Conservation (phyloP, 1,139 yeast genomes). For the Kodamaea ohmeri region DNA sequence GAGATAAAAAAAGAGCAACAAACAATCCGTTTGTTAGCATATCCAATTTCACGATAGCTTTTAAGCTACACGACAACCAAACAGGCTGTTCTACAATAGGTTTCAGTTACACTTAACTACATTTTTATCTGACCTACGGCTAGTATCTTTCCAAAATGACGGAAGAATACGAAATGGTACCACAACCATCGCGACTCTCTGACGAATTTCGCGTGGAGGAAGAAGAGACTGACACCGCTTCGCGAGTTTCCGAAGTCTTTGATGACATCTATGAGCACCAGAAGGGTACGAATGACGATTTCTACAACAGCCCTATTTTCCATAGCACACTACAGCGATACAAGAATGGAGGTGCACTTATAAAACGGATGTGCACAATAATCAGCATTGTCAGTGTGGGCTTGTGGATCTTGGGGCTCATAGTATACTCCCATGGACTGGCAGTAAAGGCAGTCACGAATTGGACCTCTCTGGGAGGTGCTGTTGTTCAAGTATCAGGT, state of each 20-base stretch:
- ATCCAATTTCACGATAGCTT: too few relatives aligned
- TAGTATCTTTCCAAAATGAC: too few relatives aligned
- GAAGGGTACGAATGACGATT: slow-evolving; percentile 19
- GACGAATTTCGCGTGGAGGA: neutral
- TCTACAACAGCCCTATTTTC: slow-evolving; percentile 26
- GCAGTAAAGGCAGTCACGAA: slow-evolving; percentile 21
- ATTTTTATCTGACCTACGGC: too few relatives aligned
- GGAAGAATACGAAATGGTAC: slow-evolving; percentile 28
- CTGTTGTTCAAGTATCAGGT: slow-evolving; percentile 27
- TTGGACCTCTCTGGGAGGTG: slow-evolving; percentile 24
- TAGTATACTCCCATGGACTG: slow-evolving; percentile 31
- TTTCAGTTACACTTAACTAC: too few relatives aligned
- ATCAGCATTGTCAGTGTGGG: slow-evolving; percentile 8
- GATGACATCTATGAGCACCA: slow-evolving; percentile 26
- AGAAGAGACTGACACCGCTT: slow-evolving; percentile 10
- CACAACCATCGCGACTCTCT: slow-evolving; percentile 13
- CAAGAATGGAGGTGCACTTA: slow-evolving; percentile 15
- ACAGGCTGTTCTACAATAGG: too few relatives aligned
- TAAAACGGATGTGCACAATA: slow-evolving; percentile 12
- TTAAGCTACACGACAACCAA: too few relatives aligned
- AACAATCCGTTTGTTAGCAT: too few relatives aligned
- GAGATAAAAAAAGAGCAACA: too few relatives aligned
- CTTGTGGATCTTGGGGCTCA: slow-evolving; percentile 30
- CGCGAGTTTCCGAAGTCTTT: slow-evolving; percentile 28
- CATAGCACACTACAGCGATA: slow-evolving; percentile 25